These are phyloP conservation scores for Marasmius oreades DNA, from an alignment of 1,284 basidiomycete genomes.

Conservation along the genomic window DNA sequence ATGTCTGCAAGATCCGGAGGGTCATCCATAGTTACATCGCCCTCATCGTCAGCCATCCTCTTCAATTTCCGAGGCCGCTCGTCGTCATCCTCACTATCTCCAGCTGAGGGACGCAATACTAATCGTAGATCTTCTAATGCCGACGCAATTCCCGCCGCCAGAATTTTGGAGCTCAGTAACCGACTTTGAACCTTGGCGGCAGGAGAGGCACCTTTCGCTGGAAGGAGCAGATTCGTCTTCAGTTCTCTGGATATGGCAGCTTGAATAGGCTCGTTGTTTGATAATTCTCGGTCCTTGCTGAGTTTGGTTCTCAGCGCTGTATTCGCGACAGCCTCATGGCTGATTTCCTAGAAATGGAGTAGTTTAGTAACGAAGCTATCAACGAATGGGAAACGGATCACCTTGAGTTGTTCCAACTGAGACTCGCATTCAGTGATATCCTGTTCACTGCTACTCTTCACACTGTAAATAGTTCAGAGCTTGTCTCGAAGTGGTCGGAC, in stretches of 20 bases:
- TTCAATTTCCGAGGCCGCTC: slow-evolving; percentile 18
- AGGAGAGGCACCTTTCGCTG: slow-evolving; percentile 38
- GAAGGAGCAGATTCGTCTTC: slow-evolving; percentile 26
- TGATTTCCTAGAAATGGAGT: slow-evolving; percentile 43
- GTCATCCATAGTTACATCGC: slow-evolving; percentile 28
- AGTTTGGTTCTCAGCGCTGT: slow-evolving; percentile 70
- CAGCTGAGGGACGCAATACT: slow-evolving; percentile 36
- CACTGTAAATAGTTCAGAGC: slow-evolving; percentile 25
- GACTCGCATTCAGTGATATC: slow-evolving; percentile 55
- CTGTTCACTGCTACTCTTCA: slow-evolving; percentile 35
- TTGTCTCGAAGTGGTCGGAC: background rate
- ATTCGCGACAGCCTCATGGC: slow-evolving; percentile 56
- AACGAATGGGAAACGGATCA: slow-evolving; percentile 29
- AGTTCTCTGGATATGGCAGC: slow-evolving; percentile 43
- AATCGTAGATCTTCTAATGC: slow-evolving; percentile 50
- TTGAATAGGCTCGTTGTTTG: slow-evolving; percentile 41
- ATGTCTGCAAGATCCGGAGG: slow-evolving; percentile 22
- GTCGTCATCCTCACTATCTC: slow-evolving; percentile 25
- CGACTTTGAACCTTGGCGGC: slow-evolving; percentile 67
- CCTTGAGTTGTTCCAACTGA: slow-evolving; percentile 71
- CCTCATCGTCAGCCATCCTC: slow-evolving; percentile 22
- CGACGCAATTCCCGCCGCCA: slow-evolving; percentile 58
- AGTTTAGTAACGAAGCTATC: slow-evolving; percentile 4
- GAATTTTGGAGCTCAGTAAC: slow-evolving; percentile 71
- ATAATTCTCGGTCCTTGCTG: slow-evolving; percentile 65